Evolutionary conservation across 345 rosid species (phyloP).

Genomic region (Corymbia maculata): DNA sequence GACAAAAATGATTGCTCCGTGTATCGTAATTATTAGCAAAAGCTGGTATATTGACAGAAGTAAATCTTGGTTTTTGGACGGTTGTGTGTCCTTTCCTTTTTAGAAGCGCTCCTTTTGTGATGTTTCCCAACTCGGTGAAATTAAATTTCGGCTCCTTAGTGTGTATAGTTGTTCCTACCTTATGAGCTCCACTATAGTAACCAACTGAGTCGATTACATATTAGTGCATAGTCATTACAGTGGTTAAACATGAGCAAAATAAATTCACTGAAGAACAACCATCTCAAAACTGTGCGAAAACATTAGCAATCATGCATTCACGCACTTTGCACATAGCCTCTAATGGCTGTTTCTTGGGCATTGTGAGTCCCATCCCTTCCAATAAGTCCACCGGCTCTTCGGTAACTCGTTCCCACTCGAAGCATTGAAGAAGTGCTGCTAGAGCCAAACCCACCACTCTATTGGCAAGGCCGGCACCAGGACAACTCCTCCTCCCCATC

Average conservation of each 20-base stretch:
- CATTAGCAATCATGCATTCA: neutral
- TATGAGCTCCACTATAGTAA: neutral
- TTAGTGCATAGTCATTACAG: neutral
- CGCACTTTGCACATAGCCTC: slow-evolving; percentile 24
- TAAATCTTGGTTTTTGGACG: neutral
- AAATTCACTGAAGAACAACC: neutral
- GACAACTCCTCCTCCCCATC: slow-evolving; percentile 39
- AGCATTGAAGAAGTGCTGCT: slow-evolving; percentile 38
- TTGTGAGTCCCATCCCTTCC: slow-evolving; percentile 29
- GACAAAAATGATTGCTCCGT: too few species aligned
- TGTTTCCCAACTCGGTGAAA: neutral
- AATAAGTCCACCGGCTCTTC: slow-evolving; percentile 31
- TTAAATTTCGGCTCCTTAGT: neutral
- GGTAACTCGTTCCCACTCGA: slow-evolving; percentile 40
- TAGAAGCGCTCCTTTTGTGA: neutral
- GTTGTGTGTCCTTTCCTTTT: too few species aligned
- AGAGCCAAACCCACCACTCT: slow-evolving; percentile 19
- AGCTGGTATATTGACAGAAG: too few species aligned
- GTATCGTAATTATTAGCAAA: too few species aligned
- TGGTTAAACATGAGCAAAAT: neutral
- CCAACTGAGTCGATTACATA: neutral
- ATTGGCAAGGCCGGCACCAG: slow-evolving; percentile 34
- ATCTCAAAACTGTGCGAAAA: neutral
- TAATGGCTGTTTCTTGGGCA: slow-evolving; percentile 27
- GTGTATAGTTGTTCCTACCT: neutral